A percentile compares a stretch with the other conserved stretches of the same genome.
These are phyloP conservation scores for Lecanicillium sp. DNA, from an alignment of 2,329 filamentous ascomycete genomes.

Conservation along the genomic window DNA sequence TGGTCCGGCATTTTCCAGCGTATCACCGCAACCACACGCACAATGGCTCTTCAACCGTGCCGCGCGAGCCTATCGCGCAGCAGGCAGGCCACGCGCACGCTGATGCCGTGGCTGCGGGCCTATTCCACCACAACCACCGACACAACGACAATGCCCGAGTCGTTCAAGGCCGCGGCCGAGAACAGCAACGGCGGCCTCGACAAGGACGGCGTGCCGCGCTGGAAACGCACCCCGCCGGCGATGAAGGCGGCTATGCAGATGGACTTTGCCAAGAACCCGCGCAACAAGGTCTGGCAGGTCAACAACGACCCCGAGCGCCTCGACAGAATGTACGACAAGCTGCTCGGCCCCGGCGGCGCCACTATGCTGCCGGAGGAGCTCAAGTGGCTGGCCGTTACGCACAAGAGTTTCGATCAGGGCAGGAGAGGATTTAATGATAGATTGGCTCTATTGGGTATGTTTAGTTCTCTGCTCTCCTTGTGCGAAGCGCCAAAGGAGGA, in stretches of 20 bases:
- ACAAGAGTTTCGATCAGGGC: conserved; percentile 97
- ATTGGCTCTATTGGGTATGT: conserved; percentile 76
- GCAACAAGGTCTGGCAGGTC: conserved; percentile 52
- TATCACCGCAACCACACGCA: not conserved
- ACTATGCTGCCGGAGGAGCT: conserved; percentile 77
- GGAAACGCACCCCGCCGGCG: conserved; percentile 60
- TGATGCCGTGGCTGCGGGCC: conserved; percentile 4
- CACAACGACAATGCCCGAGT: conserved; percentile 8
- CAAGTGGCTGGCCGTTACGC: conserved; percentile 94
- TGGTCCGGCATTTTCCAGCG: too few species aligned
- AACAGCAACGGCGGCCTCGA: not conserved
- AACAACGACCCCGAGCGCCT: conserved; percentile 70
- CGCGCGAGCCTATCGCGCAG: conserved; percentile 6
- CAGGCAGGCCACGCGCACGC: conserved; percentile 2
- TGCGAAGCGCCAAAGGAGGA: not conserved
- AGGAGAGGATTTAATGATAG: conserved; percentile 90
- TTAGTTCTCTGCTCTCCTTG: too few species aligned
- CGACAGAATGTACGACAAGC: conserved; percentile 67
- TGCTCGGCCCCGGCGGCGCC: conserved; percentile 68
- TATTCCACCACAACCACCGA: conserved; percentile 8
- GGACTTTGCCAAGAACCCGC: conserved; percentile 47
- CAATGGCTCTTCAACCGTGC: conserved; percentile 8
- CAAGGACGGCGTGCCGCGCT: conserved; percentile 43
- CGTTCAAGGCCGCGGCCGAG: not conserved
- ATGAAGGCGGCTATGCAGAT: conserved; percentile 65